Base-by-base conservation (phyloP, 2,329 filamentous ascomycete species). In the Pseudophaeomoniella oleicola region DNA sequence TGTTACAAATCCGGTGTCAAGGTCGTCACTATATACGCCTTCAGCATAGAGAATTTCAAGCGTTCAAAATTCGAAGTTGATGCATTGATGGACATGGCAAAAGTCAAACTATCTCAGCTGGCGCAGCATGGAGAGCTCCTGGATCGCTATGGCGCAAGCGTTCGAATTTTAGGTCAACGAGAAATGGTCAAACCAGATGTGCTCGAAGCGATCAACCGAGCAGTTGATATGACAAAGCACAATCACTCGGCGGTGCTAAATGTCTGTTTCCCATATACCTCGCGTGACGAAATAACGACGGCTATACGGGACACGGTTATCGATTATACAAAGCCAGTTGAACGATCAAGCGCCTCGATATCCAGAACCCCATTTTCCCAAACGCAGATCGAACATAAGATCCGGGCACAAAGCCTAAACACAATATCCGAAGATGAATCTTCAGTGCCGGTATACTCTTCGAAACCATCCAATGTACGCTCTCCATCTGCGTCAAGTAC, bases 31-130 rank as follows among this genome's bases (percentile, higher is more conserved):
- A 86, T 98, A 44, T 98, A 96, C 57, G 90, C 90, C 12, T 98
- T 98, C 62, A 94, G 85, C 54, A 94, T 98, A 52, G 90, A 98
- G 61, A 98, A 98, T 64, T 98, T 94, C 66, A 94, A 96, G 57
- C 78, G 90, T 4, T 88, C 86, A 15, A 87, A 90, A 59, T 90
- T 92, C 59, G 90, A 98, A 58, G 90, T 98, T 5, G 86, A 94
- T 53, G 87, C 85, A 18, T 65, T 98, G 43, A 98, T 98, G 90
- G 81, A 93, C 54, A 85, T 98, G 69, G 88, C 88, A 42, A 94
- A 94, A 64, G 76, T 90, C 50, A 96, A 96, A 63, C 69, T 98
- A 16, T 76, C 81, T 41, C 90, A 98, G 57, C 67, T 98, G 48
- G 78, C 83, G 16, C 84, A 94, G 52, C 90, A 98, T 50, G 90